Evolutionary conservation across 495 filamentous ascomycete species (phyloP), one percentile per base, ranked within the genome.

Genomic region (Penicillium bovifimosum): DNA sequence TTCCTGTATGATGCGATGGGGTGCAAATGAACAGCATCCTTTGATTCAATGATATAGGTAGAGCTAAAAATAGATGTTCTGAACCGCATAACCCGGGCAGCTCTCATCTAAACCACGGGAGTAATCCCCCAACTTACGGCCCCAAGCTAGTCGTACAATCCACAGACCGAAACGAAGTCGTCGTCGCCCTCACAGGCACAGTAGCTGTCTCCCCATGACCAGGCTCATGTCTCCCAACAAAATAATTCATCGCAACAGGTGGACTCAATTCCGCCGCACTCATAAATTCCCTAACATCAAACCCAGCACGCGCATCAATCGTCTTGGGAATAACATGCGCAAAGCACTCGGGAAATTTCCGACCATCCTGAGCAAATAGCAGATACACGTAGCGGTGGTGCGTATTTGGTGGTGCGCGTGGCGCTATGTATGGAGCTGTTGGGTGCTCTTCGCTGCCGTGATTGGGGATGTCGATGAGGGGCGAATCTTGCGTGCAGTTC

Each of bases 311-410:
- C 2, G 60, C 66, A 0, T 61, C 48, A 11, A 51, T 27, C 0
- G 57, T 62, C 11, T 41, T 45, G 1, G 68, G 62, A 8, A 64
- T 55, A 5, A 70, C 64, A 36, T 68, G 51, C 9, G 39, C 36
- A 38, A 73, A 74, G 46, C 63, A 64, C 0, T 36, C 26, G 0
- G 67, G 70, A 28, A 73, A 63, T 2, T 28, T 11, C 26, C 0
- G 28, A 17, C 2, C n/a, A n/a, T 60, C 57, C 44, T 77, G 71
- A 24, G 46, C 39, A 54, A 68, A 76, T 6, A 75, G 58, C 0
- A 76, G 48, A 36, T 64, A 67, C 1, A 73, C 62, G 53, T 76
- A 76, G 31, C 66, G 62, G 42, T 74, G 71, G 24, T 66, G 54
- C 1, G 56, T 54, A 32, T 58, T 53, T 8, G 56, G 51, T 20